These are phyloP conservation scores for Calonectria naviculata DNA, from an alignment of 2,329 filamentous ascomycete species.

Conservation along the genomic window DNA sequence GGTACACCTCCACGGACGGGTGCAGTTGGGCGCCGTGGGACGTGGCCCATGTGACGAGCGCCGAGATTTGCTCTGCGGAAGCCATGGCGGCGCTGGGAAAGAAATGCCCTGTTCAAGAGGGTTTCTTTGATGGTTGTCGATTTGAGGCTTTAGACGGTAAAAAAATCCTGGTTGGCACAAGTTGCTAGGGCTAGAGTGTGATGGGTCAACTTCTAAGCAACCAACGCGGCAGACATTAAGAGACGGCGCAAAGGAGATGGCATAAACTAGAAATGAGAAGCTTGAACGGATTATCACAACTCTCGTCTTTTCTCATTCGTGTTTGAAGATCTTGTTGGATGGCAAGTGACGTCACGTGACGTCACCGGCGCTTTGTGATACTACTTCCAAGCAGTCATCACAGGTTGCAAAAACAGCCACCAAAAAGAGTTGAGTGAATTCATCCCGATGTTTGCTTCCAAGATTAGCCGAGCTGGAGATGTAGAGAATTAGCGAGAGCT, in stretches of 20 bases:
- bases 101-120: background rate
- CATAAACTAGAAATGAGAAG: too few species aligned
- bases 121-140: background rate
- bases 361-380: background rate
- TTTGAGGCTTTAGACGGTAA: background rate
- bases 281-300: background rate
- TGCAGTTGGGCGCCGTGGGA: conserved; percentile 60
- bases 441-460: background rate
- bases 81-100: conserved; percentile 19
- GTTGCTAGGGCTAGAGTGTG: background rate
- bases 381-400: background rate
- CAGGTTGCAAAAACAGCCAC: background rate
- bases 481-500: background rate
- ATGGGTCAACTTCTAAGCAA: background rate
- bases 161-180: conserved; percentile 2
- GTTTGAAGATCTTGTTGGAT: background rate
- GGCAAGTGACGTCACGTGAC: conserved; percentile 1
- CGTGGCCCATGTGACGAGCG: conserved; percentile 61
- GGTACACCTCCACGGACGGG: conserved; percentile 62
- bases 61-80: conserved; percentile 33
- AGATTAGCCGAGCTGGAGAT: background rate
- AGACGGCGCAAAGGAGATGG: background rate
- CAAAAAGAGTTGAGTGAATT: background rate
- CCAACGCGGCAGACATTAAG: background rate
- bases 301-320: background rate